Evolutionary conservation across 257 asterid genomes (phyloP).

Genomic region (Scutellaria minor): DNA sequence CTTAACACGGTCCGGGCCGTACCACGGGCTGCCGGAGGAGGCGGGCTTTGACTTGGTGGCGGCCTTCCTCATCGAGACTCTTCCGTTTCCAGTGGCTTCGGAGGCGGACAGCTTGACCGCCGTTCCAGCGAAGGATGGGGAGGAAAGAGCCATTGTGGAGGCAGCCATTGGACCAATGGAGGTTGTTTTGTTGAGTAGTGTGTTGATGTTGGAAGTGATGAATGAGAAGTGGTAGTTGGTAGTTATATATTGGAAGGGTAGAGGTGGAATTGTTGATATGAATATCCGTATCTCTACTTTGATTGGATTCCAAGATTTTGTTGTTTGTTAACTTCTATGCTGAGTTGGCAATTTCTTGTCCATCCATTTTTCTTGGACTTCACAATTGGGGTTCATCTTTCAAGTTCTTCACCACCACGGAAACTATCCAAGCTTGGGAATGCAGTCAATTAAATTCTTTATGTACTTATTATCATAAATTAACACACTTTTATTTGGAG

Average conservation of each 20-base stretch:
- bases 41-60: conserved; percentile 26
- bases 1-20: conserved; percentile 49
- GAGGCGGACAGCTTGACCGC: conserved; percentile 48
- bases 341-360: conserved; percentile 22
- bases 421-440: too few species aligned
- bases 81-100: conserved; percentile 47
- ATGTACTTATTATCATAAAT: too few species aligned
- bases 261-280: conserved; percentile 21
- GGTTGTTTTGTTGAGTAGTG: neutral
- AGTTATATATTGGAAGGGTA: conserved; percentile 8
- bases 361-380: neutral
- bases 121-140: conserved; percentile 58
- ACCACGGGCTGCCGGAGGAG: conserved; percentile 57
- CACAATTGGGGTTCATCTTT: neutral
- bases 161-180: conserved; percentile 46
- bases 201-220: conserved; percentile 15
- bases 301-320: conserved; percentile 34
- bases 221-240: neutral
- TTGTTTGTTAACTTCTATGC: neutral
- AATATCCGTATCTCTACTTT: conserved; percentile 25
- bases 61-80: conserved; percentile 52
- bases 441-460: too few species aligned
- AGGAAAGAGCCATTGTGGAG: conserved; percentile 61
- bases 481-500: too few species aligned
- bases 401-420: too few species aligned